Conservation (phyloP, 768 basidiomycete genomes). For the Serendipita sp. region DNA sequence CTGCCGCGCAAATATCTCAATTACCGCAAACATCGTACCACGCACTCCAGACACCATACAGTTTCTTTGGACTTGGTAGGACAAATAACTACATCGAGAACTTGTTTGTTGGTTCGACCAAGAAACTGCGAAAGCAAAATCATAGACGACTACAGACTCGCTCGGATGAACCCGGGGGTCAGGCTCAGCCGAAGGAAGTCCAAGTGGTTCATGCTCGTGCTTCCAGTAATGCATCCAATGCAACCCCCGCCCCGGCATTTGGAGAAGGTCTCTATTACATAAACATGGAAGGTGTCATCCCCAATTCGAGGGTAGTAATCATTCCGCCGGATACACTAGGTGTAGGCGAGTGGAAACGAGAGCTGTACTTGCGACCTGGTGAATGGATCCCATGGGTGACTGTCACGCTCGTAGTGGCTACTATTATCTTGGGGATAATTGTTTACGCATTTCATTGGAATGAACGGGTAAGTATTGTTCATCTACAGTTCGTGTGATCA, state of each 20-base stretch:
- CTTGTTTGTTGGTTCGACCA: conserved; percentile 84
- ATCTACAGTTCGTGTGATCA: background rate
- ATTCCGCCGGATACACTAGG: conserved; percentile 44
- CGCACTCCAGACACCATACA: conserved; percentile 75
- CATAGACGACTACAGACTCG: background rate
- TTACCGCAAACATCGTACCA: conserved; percentile 88
- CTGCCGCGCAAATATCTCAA: conserved; percentile 89
- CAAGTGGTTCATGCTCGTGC: background rate
- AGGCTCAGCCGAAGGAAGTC: background rate
- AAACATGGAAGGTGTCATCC: conserved; percentile 92
- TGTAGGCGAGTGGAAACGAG: conserved; percentile 52
- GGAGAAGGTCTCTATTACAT: conserved; percentile 40
- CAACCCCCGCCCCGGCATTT: background rate
- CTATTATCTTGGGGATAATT: conserved; percentile 55
- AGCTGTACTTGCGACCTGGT: conserved; percentile 83
- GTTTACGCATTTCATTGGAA: conserved; percentile 77
- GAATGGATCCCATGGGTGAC: conserved; percentile 98
- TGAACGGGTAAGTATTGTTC: conserved; percentile 55
- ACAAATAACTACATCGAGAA: conserved; percentile 99
- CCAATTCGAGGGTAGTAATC: conserved; percentile 94
- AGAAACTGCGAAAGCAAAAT: conserved; percentile 31
- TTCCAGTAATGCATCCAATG: background rate
- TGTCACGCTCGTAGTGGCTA: conserved; percentile 63
- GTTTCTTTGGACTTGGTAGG: conserved; percentile 90
- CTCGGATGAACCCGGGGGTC: background rate